These are phyloP conservation scores for Podaxis pistillaris DNA, from an alignment of 768 basidiomycete species.

Conservation along the genomic window DNA sequence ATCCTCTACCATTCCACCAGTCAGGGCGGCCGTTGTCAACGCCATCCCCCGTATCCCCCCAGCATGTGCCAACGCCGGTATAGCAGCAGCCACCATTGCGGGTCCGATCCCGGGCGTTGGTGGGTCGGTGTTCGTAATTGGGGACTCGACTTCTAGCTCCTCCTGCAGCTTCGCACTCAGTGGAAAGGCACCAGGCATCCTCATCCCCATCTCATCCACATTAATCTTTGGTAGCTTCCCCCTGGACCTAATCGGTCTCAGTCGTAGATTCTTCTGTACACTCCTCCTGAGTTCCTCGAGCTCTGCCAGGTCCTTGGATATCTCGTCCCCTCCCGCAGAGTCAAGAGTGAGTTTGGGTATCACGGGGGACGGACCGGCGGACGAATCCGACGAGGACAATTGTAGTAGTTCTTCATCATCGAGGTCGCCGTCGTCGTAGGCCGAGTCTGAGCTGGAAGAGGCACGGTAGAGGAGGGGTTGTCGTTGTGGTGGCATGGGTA, in stretches of 20 bases:
- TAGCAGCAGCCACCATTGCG: constrained; percentile 10
- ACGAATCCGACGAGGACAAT: constrained; percentile 36
- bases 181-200: constrained; percentile 25
- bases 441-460: constrained; percentile 10
- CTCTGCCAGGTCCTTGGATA: constrained; percentile 64
- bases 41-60: not conserved
- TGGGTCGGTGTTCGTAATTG: not conserved
- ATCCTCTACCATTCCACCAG: not conserved
- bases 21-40: not conserved
- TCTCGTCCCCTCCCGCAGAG: constrained; percentile 41
- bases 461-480: constrained; percentile 10
- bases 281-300: constrained; percentile 69
- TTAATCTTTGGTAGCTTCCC: constrained; percentile 48
- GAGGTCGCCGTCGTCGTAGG: constrained; percentile 31
- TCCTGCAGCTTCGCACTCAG: constrained; percentile 13
- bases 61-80: constrained; percentile 3
- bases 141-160: not conserved
- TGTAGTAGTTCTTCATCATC: constrained; percentile 39
- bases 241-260: constrained; percentile 71
- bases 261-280: constrained; percentile 74
- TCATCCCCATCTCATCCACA: constrained; percentile 18
- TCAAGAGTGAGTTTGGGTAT: constrained; percentile 14
- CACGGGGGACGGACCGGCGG: constrained; percentile 30
- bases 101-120: constrained; percentile 2
- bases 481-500: constrained; percentile 13